phyloP scores from a whole-genome alignment of 306 rosid genomes.

The Albizia julibrissin region DNA sequence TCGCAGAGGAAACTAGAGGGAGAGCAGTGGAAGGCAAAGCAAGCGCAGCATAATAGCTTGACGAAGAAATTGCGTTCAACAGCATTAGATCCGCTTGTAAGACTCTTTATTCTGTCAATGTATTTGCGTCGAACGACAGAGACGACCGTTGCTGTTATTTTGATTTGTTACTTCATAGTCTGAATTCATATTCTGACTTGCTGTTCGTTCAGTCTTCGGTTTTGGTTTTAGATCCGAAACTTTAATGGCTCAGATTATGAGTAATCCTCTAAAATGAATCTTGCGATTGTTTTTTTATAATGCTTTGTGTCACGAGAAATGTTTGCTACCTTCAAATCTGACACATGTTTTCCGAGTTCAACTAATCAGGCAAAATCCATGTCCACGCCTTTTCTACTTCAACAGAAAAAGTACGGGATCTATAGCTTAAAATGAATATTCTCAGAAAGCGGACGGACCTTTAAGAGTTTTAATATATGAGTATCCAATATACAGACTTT shows the following conservation, averaged over 20 bases:
- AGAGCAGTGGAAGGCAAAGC: neutral
- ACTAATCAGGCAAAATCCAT: neutral
- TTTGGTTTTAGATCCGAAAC: slow-evolving; percentile 13
- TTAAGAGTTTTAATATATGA: neutral
- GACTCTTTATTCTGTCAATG: neutral
- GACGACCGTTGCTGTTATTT: neutral
- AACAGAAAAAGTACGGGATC: slow-evolving; percentile 9
- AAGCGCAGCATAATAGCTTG: slow-evolving; percentile 3
- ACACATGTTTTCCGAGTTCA: neutral
- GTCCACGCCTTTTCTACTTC: neutral
- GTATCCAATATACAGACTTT: neutral
- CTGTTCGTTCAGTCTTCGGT: neutral
- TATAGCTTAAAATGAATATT: neutral
- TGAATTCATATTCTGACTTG: slow-evolving; percentile 8
- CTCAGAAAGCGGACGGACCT: neutral
- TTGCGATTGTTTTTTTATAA: neutral
- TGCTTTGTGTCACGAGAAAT: neutral
- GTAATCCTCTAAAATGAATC: neutral
- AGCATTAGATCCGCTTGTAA: slow-evolving; percentile 40
- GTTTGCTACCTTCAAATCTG: neutral
- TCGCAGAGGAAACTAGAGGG: slow-evolving; percentile 15
- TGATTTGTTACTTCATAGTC: neutral
- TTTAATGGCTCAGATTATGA: neutral
- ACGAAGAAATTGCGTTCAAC: slow-evolving; percentile 17
- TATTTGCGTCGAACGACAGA: neutral